A percentile compares a stretch with the other conserved stretches of the same genome.
phyloP scores from a whole-genome alignment of 2,329 filamentous ascomycete species.

The Exophiala spinifera region DNA sequence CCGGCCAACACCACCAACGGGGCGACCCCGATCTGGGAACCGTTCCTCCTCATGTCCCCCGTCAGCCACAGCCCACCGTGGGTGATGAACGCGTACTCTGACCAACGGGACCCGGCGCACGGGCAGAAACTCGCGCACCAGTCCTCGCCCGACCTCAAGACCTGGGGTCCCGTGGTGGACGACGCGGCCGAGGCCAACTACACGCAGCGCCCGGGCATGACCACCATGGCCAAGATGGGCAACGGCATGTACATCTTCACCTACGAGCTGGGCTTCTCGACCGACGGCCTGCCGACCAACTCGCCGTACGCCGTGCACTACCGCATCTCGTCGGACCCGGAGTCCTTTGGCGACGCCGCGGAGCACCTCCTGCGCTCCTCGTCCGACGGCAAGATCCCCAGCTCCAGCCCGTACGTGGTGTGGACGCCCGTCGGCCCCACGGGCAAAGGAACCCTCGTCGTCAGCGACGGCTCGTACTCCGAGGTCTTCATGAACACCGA shows the following conservation, averaged over 20 bases:
- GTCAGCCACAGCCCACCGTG: slow-evolving; percentile 57
- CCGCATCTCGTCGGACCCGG: slow-evolving; percentile 48
- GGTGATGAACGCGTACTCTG: slow-evolving; percentile 64
- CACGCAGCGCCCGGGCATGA: slow-evolving; percentile 66
- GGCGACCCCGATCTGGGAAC: slow-evolving; percentile 69
- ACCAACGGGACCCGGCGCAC: slow-evolving; percentile 63
- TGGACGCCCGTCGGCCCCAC: slow-evolving; percentile 41
- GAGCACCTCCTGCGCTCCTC: slow-evolving; percentile 44
- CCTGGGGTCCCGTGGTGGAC: slow-evolving; percentile 58
- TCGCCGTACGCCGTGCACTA: slow-evolving; percentile 53
- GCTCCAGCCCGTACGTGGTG: slow-evolving; percentile 50
- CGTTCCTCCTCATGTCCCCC: slow-evolving; percentile 63
- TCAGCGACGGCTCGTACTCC: slow-evolving; percentile 39
- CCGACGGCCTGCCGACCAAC: slow-evolving; percentile 28
- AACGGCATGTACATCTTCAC: slow-evolving; percentile 57
- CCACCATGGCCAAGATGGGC: slow-evolving; percentile 55
- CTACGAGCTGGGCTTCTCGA: slow-evolving; percentile 57
- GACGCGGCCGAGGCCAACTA: slow-evolving; percentile 64
- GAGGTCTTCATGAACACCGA: slow-evolving; percentile 49
- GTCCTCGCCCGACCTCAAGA: slow-evolving; percentile 55
- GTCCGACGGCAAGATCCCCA: slow-evolving; percentile 44
- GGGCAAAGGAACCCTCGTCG: slow-evolving; percentile 50
- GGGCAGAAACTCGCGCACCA: slow-evolving; percentile 70
- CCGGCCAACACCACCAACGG: slow-evolving; percentile 61
- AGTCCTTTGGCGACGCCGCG: slow-evolving; percentile 44